Percentiles rank a stretch among this genome's conserved stretches.
Conservation (phyloP, 768 basidiomycete species). For the Suillus luteus region DNA sequence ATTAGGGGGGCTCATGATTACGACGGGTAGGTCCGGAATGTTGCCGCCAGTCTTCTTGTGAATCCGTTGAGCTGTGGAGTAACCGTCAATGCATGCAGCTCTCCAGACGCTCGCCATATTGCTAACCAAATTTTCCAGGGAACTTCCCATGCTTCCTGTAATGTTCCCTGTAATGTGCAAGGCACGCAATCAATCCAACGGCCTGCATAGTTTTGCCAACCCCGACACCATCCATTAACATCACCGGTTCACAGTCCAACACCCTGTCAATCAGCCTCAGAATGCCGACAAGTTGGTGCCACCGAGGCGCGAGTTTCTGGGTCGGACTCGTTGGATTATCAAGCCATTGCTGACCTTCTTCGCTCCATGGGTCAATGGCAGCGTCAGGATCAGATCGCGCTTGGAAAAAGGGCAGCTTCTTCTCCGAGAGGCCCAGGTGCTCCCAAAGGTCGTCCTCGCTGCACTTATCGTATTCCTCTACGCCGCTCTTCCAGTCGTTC, state of each 20-base stretch:
- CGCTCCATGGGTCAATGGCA: slow-evolving; percentile 12
- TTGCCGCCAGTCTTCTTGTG: neutral
- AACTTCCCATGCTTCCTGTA: neutral
- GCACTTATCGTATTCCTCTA: neutral
- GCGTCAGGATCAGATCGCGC: slow-evolving; percentile 1
- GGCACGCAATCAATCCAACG: slow-evolving; percentile 18
- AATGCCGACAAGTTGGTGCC: slow-evolving; percentile 28
- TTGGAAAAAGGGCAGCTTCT: slow-evolving; percentile 13
- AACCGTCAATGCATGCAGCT: neutral
- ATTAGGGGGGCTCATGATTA: neutral
- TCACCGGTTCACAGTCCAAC: slow-evolving; percentile 5
- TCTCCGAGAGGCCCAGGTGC: neutral
- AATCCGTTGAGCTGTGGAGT: neutral
- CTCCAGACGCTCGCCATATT: neutral
- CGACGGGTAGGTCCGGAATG: neutral
- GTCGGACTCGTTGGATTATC: neutral
- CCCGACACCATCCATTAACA: slow-evolving; percentile 29
- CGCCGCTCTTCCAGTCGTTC: neutral
- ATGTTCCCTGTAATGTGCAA: slow-evolving; percentile 10
- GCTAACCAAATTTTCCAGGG: neutral
- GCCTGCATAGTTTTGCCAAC: slow-evolving; percentile 28
- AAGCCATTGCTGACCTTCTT: slow-evolving; percentile 18
- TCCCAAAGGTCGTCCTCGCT: slow-evolving; percentile 9
- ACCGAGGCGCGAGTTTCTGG: slow-evolving; percentile 11
- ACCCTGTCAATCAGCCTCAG: slow-evolving; percentile 18